Evolutionary conservation across 768 basidiomycete genomes (phyloP).

Genomic region (Auricularia cornea): DNA sequence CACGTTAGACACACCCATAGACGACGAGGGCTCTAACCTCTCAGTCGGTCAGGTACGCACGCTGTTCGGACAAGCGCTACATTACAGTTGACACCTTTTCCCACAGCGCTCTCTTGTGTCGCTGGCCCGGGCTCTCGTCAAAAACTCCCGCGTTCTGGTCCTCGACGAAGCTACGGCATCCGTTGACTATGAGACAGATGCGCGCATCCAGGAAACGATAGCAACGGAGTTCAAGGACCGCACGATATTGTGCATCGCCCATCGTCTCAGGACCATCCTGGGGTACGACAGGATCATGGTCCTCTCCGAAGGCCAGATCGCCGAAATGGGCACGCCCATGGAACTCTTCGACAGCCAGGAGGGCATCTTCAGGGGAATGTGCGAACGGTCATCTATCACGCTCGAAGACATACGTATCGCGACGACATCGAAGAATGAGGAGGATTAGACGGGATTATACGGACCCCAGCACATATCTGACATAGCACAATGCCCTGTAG

Average conservation of each 20-base stretch:
- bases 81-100: too few relatives aligned
- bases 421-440: too few relatives aligned
- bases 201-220: slow-evolving; percentile 45
- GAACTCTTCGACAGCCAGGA: slow-evolving; percentile 37
- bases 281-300: slow-evolving; percentile 64
- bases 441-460: too few relatives aligned
- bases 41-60: slow-evolving; percentile 19
- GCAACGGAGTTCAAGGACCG: slow-evolving; percentile 38
- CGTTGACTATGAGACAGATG: slow-evolving; percentile 41
- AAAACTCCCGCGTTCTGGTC: slow-evolving; percentile 40
- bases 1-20: slow-evolving; percentile 32
- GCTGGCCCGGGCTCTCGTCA: slow-evolving; percentile 46
- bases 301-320: slow-evolving; percentile 53
- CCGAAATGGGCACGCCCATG: slow-evolving; percentile 51
- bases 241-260: slow-evolving; percentile 44
- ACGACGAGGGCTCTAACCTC: slow-evolving; percentile 32
- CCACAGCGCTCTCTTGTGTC: slow-evolving; percentile 29
- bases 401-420: slow-evolving; percentile 35
- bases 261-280: slow-evolving; percentile 44
- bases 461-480: too few relatives aligned
- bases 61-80: too few relatives aligned
- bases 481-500: too few relatives aligned
- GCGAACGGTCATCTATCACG: slow-evolving; percentile 44
- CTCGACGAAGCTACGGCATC: slow-evolving; percentile 31
- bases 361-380: slow-evolving; percentile 57